Evolutionary conservation across 345 rosid genomes (phyloP), one percentile per base, ranked within the genome.

Genomic region (Eutrema yunnanense): DNA sequence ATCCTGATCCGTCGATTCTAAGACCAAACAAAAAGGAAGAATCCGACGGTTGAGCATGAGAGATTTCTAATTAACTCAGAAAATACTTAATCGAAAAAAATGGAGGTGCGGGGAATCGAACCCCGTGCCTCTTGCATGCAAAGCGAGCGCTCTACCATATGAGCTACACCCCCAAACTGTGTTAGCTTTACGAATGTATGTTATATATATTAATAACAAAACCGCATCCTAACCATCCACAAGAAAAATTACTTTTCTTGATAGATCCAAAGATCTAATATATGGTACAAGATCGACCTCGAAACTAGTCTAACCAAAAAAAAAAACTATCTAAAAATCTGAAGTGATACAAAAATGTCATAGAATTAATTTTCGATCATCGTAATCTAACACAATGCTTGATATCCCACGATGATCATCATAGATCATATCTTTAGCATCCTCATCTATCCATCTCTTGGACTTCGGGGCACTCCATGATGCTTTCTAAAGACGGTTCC

Each of bases 41-140:
- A 69, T 75, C 74, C 52, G 10, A 75, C 70, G 79, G 79, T 30
- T 46, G 37, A 47, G 2, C 5, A 26, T 54, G 37, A 16, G 10
- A 14, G 10, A 51, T 11, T 29, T 2, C 29, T 61, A 42, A n/a
- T 43, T 62, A 27, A 7, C 4, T 8, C 3, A 34, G 1, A 56
- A 34, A 56, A 1, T 34, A 56, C 34, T 33, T 34, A 56, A 34
- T 38, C 12, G 1, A 5, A 6, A 16, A 57, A 16, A 30, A 4
- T 90, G 92, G 92, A 90, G 90, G 75, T 82, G 96, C 95, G 87
- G 90, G 92, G 93, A 90, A 90, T 90, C 96, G 88, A 90, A 92
- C 96, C 87, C 89, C 88, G 96, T 88, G 88, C 98, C 96, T 90
- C 96, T 95, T 92, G 96, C 98, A 95, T 92, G 97, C 98, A 86